Evolutionary conservation across 2,329 filamentous ascomycete species (phyloP).

Genomic region (Cercospora sp.): DNA sequence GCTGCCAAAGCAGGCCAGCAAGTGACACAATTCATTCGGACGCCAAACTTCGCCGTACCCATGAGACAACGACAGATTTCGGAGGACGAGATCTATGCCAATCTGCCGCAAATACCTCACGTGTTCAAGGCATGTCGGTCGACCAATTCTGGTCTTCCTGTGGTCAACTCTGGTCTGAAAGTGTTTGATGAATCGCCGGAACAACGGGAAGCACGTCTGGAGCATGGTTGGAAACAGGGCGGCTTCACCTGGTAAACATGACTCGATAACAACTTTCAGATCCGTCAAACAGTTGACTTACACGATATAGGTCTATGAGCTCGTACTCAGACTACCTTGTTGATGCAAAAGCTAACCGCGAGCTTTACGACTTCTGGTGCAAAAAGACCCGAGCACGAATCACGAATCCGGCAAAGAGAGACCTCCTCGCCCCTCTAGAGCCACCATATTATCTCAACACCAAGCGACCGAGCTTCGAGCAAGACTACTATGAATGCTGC

Average conservation of each 20-base stretch:
- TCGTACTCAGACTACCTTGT: not conserved
- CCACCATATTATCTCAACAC: conserved; percentile 47
- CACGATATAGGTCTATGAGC: not conserved
- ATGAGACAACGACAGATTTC: conserved; percentile 56
- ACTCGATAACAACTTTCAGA: not conserved
- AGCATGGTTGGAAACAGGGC: conserved; percentile 44
- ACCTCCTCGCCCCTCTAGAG: conserved; percentile 46
- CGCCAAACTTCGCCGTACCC: conserved; percentile 64
- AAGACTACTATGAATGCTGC: conserved; percentile 38
- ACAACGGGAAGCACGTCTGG: conserved; percentile 36
- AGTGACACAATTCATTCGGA: conserved; percentile 64
- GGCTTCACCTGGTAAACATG: conserved; percentile 37
- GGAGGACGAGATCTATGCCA: conserved; percentile 42
- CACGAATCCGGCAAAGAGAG: conserved; percentile 41
- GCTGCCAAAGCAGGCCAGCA: conserved; percentile 33
- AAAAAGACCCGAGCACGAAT: not conserved
- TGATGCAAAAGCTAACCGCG: not conserved
- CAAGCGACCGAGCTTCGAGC: conserved; percentile 48
- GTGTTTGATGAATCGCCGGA: conserved; percentile 47
- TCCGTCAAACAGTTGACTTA: not conserved
- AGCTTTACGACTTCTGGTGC: not conserved
- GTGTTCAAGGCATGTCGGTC: conserved; percentile 19
- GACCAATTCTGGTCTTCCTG: conserved; percentile 43
- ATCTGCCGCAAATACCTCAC: conserved; percentile 11
- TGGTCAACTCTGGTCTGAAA: conserved; percentile 58